Conservation (phyloP, 2,329 filamentous ascomycete species). For the Xylariaceae sp. region DNA sequence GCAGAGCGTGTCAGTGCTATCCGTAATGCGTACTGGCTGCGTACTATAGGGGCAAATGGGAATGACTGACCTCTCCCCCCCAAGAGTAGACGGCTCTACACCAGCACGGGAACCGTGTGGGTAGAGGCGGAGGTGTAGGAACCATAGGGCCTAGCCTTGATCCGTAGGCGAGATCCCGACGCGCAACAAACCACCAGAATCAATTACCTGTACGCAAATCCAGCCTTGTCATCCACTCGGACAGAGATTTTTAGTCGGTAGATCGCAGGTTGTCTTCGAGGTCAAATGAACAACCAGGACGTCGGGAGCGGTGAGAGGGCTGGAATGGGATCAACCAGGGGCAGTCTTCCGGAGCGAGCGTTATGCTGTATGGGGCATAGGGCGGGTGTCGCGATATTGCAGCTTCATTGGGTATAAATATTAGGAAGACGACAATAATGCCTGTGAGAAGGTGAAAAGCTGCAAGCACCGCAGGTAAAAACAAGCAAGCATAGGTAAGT, state of each 20-base stretch:
- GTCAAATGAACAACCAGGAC: conserved; percentile 6
- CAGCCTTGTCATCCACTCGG: conserved; percentile 4
- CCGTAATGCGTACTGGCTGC: neutral
- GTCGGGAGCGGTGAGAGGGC: conserved; percentile 3
- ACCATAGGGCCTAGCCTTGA: conserved; percentile 40
- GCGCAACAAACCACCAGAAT: neutral
- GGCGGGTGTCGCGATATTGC: conserved; percentile 5
- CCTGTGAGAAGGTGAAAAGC: neutral
- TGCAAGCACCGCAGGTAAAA: neutral
- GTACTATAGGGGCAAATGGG: conserved; percentile 2
- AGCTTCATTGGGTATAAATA: conserved; percentile 6
- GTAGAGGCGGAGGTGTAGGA: conserved; percentile 55
- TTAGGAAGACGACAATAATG: neutral
- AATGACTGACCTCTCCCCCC: conserved; percentile 67
- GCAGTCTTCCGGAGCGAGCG: conserved; percentile 11
- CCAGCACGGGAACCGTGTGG: conserved; percentile 83
- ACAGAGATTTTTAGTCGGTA: conserved; percentile 1
- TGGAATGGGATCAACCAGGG: neutral
- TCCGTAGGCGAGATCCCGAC: conserved; percentile 6
- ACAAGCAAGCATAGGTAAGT: conserved; percentile 1
- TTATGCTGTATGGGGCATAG: conserved; percentile 6
- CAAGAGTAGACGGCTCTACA: conserved; percentile 87
- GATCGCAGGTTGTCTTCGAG: conserved; percentile 13
- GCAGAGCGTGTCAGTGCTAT: conserved; percentile 24
- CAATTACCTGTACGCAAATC: conserved; percentile 5